These are phyloP conservation scores for Pseudogymnoascus sp. DNA, from an alignment of 2,329 filamentous ascomycete genomes.

Conservation along the genomic window DNA sequence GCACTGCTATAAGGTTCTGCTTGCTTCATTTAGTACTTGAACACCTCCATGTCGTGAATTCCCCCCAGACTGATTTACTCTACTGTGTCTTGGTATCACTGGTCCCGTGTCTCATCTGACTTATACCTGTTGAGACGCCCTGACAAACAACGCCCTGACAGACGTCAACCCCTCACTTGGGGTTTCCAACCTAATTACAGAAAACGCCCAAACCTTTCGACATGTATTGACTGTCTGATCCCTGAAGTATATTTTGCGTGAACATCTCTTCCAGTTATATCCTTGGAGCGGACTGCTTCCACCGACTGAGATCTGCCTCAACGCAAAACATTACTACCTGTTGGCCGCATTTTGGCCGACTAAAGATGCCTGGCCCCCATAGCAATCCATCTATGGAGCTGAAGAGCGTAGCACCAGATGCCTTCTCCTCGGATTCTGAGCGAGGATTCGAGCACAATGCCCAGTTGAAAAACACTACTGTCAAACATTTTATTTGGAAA, in stretches of 20 bases:
- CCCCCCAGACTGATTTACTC: background rate
- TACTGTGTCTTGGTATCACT: background rate
- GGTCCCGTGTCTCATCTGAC: background rate
- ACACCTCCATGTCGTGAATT: background rate
- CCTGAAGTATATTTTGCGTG: background rate
- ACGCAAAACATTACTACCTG: background rate
- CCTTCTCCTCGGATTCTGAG: background rate
- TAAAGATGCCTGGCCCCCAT: background rate
- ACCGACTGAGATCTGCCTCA: background rate
- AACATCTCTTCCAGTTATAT: background rate
- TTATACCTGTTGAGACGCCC: background rate
- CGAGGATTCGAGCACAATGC: constrained; percentile 13
- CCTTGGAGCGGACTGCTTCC: background rate
- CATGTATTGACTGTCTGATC: background rate
- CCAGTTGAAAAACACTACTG: constrained; percentile 56
- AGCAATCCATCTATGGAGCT: background rate
- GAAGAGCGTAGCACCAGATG: background rate
- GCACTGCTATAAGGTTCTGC: background rate
- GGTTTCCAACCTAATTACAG: background rate
- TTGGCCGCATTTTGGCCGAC: background rate
- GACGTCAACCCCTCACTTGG: background rate
- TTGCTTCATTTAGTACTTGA: background rate
- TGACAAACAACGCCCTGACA: background rate
- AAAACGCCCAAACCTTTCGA: background rate
- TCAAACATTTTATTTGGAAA: constrained; percentile 59